phyloP scores from a whole-genome alignment of 148 eudicot species.

The Diospyros lotus region DNA sequence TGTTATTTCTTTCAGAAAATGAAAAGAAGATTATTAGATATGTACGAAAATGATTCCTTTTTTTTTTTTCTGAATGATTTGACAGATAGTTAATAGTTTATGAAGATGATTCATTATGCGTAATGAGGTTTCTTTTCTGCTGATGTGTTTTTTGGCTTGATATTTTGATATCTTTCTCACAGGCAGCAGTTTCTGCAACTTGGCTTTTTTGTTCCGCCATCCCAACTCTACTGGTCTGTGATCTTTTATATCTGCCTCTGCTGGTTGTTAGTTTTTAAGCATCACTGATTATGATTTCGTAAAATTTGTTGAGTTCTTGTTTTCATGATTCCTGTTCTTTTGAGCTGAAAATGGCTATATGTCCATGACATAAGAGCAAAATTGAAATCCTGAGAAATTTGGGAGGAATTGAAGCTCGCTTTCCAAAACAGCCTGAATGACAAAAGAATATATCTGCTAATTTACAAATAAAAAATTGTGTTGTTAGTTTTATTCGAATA shows the following conservation, averaged over 20 bases:
- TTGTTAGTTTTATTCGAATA: not conserved
- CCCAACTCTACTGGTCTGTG: constrained; percentile 75
- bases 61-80: not conserved
- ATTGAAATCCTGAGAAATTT: not conserved
- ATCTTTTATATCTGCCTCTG: not conserved
- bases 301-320: not conserved
- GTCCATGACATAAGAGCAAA: not conserved
- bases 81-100: not conserved
- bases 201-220: constrained; percentile 78
- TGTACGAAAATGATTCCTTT: too few species aligned
- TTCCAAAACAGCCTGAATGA: not conserved
- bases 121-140: not conserved
- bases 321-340: not conserved
- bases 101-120: not conserved
- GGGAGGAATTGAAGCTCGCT: constrained; percentile 2
- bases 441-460: not conserved
- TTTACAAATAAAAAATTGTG: not conserved
- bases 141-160: constrained; percentile 1
- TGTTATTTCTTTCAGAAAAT: too few species aligned
- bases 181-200: constrained; percentile 74
- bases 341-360: not conserved
- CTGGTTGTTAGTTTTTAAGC: not conserved
- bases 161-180: constrained; percentile 14
- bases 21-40: too few species aligned
- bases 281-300: not conserved